phyloP scores from a whole-genome alignment of 768 basidiomycete genomes.

The Dioszegia aurantiaca region DNA sequence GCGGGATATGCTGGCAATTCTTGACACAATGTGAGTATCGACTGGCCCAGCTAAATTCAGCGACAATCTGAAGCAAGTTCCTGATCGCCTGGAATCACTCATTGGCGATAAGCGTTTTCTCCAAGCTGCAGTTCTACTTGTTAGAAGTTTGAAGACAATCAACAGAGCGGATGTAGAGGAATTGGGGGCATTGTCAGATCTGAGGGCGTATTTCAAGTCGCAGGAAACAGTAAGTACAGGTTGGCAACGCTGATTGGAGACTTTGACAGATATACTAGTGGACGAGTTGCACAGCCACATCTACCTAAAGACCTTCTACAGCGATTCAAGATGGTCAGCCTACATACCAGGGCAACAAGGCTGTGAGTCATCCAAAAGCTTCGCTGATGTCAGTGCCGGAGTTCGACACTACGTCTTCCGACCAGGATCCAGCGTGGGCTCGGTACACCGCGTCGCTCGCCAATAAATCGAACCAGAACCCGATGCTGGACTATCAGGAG shows the following conservation, averaged over 20 bases:
- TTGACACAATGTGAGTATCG: conserved; percentile 81
- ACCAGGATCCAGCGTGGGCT: conserved; percentile 47
- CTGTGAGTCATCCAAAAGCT: neutral
- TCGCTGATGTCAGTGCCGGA: neutral
- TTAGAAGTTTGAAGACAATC: conserved; percentile 82
- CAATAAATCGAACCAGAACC: conserved; percentile 49
- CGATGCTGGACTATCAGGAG: conserved; percentile 50
- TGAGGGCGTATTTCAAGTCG: conserved; percentile 73
- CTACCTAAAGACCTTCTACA: conserved; percentile 96
- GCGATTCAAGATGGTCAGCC: conserved; percentile 83
- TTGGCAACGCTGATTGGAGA: conserved; percentile 56
- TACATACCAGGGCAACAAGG: conserved; percentile 71
- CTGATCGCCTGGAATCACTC: conserved; percentile 86
- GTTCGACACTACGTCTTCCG: conserved; percentile 11
- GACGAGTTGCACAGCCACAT: conserved; percentile 95
- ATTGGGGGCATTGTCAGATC: conserved; percentile 87
- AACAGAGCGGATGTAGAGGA: conserved; percentile 90
- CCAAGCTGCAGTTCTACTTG: conserved; percentile 79
- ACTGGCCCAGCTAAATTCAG: conserved; percentile 54
- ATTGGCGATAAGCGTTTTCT: conserved; percentile 92
- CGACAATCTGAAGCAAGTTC: conserved; percentile 83
- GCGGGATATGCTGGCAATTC: conserved; percentile 89
- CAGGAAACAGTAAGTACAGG: conserved; percentile 74
- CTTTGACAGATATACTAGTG: conserved; percentile 82
- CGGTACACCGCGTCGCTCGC: conserved; percentile 50